phyloP scores from a whole-genome alignment of 2,329 filamentous ascomycete species.

The Thelonectria blattea region DNA sequence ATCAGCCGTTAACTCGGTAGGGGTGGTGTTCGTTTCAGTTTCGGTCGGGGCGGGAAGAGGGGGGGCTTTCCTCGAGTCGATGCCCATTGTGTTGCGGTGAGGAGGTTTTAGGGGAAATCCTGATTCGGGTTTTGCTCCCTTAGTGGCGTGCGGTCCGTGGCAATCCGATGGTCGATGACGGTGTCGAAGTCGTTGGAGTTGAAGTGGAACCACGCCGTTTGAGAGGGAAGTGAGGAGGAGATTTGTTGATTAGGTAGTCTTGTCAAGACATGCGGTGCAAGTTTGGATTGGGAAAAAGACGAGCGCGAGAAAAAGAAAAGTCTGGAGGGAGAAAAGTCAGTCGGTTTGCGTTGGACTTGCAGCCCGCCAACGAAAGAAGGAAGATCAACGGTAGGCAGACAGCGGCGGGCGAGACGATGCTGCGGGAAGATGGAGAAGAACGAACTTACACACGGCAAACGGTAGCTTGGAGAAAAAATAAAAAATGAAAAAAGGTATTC shows the following conservation, averaged over 20 bases:
- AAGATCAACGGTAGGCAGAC: constrained; percentile 26
- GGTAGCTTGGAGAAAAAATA: constrained; percentile 4
- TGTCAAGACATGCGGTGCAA: constrained; percentile 42
- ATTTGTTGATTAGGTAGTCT: constrained; percentile 29
- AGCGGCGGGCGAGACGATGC: neutral
- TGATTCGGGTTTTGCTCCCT: constrained; percentile 24
- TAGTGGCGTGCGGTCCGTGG: constrained; percentile 29
- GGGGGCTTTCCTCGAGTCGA: constrained; percentile 62
- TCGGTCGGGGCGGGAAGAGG: constrained; percentile 82
- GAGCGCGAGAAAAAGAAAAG: constrained; percentile 30
- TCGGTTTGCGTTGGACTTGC: constrained; percentile 16
- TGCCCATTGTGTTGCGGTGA: constrained; percentile 56
- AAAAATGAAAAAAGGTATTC: neutral
- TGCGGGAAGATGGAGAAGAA: constrained; percentile 1
- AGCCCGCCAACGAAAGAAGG: constrained; percentile 17
- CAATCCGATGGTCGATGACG: constrained; percentile 1
- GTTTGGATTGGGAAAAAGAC: constrained; percentile 25
- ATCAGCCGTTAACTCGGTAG: constrained; percentile 68
- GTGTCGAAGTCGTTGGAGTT: constrained; percentile 11
- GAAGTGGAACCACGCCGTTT: constrained; percentile 25
- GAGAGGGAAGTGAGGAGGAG: constrained; percentile 23
- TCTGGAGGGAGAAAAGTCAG: constrained; percentile 31
- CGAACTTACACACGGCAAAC: constrained; percentile 23
- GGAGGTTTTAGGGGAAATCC: constrained; percentile 27
- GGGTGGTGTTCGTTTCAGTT: constrained; percentile 66